Base-by-base conservation (phyloP, 2,329 filamentous ascomycete species). In the Ilyonectria destructans region DNA sequence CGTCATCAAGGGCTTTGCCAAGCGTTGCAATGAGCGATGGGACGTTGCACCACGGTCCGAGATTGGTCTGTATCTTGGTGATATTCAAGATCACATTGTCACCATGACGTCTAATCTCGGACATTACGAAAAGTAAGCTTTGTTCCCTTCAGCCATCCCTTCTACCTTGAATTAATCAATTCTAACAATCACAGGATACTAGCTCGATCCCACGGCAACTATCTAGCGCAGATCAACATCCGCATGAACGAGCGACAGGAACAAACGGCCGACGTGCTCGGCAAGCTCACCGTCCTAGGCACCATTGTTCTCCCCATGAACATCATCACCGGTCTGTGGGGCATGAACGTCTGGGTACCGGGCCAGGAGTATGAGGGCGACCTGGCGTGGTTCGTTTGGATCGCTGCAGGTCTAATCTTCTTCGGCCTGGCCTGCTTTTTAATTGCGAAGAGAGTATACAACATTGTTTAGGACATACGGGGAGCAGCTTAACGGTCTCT, bases 301-400 rank as follows among this genome's bases (percentile, higher is more conserved):
- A 99, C 96, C 6, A 98, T 99, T 74, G 96, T 99, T 3, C 85
- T 99, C 64, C 96, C 96, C 12, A 97, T 99, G 95, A 99, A 99
- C 80, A 97, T 99, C 79, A 96, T 99, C 77, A 98, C 96, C 2
- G 96, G 96, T 74, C 90, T 98, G 76, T 99, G 96, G 95, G 96
- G 96, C 58, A 98, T 98, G 96, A 99, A 99, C 85, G 93, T 96
- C 40, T 94, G 94, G 86, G 96, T 99, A 0, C 96, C 96, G 0
- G 96, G 96, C 2, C 96, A 98, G 80, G 92, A 96, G 52, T 85
- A 91, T 67, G 94, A 97, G 71, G 87, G 86, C 17, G 92, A 92
- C 75, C 82, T 96, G 58, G 85, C 84, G 26, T 96, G 93, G 93
- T 96, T 95, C 79, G 89, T 87, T 79, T 90, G 86, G 64, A 90